Conservation (phyloP, 371 early-diverging fungal species). For the Apophysomyces trapeziformis region DNA sequence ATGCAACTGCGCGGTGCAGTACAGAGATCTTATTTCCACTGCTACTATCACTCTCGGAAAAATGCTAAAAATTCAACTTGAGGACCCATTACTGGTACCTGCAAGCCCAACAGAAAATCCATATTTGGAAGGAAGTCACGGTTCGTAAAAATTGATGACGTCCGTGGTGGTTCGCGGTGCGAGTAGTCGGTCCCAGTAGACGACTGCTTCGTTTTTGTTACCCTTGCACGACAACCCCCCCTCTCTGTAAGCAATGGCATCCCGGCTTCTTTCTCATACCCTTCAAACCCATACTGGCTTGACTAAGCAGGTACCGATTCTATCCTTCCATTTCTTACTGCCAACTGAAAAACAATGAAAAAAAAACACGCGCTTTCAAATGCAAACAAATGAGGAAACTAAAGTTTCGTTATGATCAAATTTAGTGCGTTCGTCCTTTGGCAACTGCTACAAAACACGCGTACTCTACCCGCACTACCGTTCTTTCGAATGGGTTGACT, state of each 20-base stretch:
- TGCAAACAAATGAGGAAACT: neutral
- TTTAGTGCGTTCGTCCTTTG: constrained; percentile 26
- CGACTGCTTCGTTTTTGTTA: neutral
- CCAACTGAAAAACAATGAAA: neutral
- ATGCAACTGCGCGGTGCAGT: too few species aligned
- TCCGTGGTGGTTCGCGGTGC: too few species aligned
- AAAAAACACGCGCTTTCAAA: neutral
- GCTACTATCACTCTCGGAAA: too few species aligned
- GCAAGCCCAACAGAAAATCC: too few species aligned
- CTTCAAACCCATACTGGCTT: constrained; percentile 24
- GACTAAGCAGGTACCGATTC: constrained; percentile 27
- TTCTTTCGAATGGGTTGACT: constrained; percentile 88
- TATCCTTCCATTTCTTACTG: neutral
- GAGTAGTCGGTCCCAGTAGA: too few species aligned
- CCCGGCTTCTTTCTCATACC: constrained; percentile 30
- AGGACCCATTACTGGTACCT: too few species aligned
- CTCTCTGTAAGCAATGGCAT: constrained; percentile 26
- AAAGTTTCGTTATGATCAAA: neutral
- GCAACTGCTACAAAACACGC: constrained; percentile 26
- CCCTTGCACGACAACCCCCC: constrained; percentile 4
- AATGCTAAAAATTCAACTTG: too few species aligned
- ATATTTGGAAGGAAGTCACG: too few species aligned
- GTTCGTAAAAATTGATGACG: too few species aligned
- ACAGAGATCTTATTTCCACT: too few species aligned
- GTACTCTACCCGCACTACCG: constrained; percentile 69